Evolutionary conservation across 2,329 filamentous ascomycete species (phyloP).

Genomic region (Aspergillus sp.): DNA sequence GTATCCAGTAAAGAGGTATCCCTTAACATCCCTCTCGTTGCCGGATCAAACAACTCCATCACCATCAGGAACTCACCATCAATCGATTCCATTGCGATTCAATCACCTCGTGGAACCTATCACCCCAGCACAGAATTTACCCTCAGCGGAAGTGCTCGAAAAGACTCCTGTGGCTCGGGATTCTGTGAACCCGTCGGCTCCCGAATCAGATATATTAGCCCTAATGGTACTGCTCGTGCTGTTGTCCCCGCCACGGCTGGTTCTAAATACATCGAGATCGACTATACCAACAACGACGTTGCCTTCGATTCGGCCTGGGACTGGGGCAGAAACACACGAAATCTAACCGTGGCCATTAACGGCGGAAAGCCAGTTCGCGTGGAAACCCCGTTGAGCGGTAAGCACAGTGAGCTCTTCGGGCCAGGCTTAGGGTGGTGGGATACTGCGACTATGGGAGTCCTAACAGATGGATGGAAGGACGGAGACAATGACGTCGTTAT

Average conservation of each 20-base stretch:
- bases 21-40: conserved; percentile 16
- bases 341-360: conserved; percentile 53
- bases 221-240: conserved; percentile 32
- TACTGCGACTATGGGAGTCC: conserved; percentile 45
- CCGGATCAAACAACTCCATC: conserved; percentile 27
- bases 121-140: conserved; percentile 42
- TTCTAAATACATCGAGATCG: conserved; percentile 46
- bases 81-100: conserved; percentile 23
- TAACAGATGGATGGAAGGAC: conserved; percentile 48
- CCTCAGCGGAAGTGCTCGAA: conserved; percentile 35
- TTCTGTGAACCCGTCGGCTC: conserved; percentile 46
- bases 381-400: conserved; percentile 49
- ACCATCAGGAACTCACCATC: not conserved
- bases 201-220: conserved; percentile 44
- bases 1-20: conserved; percentile 5
- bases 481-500: conserved; percentile 40
- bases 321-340: conserved; percentile 50
- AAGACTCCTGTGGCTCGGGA: conserved; percentile 35
- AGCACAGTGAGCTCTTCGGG: conserved; percentile 35
- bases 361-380: conserved; percentile 43
- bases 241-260: conserved; percentile 36
- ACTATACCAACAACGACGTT: conserved; percentile 56
- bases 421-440: conserved; percentile 54
- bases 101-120: conserved; percentile 33
- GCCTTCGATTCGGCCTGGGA: conserved; percentile 44